Evolutionary conservation across 345 rosid genomes (phyloP).

Genomic region (Salix purpurea): DNA sequence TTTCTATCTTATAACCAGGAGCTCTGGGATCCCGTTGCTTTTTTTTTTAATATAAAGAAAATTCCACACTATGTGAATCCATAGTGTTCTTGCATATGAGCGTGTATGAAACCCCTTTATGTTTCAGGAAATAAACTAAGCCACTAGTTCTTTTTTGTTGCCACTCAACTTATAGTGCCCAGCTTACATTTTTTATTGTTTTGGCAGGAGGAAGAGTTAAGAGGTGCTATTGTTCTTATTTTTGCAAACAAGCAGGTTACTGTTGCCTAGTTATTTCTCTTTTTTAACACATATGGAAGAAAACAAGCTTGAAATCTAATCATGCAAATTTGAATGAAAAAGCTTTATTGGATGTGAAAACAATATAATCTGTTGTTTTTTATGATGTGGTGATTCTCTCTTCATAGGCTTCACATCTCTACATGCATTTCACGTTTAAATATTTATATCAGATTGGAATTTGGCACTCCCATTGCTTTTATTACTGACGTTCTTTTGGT

Average conservation of each 20-base stretch:
- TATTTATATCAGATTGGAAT: not conserved
- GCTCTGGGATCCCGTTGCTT: too few relatives aligned
- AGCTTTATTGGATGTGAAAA: not conserved
- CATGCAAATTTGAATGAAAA: not conserved
- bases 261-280: not conserved
- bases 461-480: not conserved
- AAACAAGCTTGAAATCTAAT: not conserved
- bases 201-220: constrained; percentile 50
- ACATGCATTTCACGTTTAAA: not conserved
- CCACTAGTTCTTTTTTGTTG: too few relatives aligned
- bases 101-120: too few relatives aligned
- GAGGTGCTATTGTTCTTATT: constrained; percentile 49
- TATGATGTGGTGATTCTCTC: not conserved
- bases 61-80: too few relatives aligned
- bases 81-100: too few relatives aligned
- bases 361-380: not conserved
- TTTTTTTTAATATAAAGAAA: too few relatives aligned
- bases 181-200: not conserved
- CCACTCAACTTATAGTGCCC: not conserved
- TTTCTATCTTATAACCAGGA: too few relatives aligned
- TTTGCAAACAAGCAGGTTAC: constrained; percentile 60
- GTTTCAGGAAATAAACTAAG: too few relatives aligned
- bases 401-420: not conserved
- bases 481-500: not conserved
- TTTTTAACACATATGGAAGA: not conserved